Conservation (phyloP, 768 basidiomycete species). For the Gelatoporia subvermispora region DNA sequence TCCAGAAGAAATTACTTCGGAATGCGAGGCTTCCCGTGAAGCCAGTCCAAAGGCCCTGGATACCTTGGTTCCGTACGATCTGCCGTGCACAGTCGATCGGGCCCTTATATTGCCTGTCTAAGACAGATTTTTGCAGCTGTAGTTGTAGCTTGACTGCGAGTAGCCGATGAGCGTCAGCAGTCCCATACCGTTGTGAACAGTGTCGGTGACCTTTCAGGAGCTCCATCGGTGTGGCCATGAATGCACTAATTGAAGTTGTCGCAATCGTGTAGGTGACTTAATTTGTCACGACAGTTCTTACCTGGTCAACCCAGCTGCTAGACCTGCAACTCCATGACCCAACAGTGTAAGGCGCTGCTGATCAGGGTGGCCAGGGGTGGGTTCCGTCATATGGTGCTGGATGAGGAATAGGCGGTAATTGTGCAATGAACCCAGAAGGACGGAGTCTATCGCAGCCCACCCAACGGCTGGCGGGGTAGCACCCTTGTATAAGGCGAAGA, state of each 20-base stretch:
- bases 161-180: neutral
- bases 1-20: slow-evolving; percentile 72
- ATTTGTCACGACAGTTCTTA: slow-evolving; percentile 17
- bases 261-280: neutral
- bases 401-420: slow-evolving; percentile 64
- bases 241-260: slow-evolving; percentile 37
- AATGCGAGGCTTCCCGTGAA: slow-evolving; percentile 70
- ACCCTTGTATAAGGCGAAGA: slow-evolving; percentile 68
- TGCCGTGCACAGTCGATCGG: slow-evolving; percentile 65
- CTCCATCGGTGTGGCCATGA: slow-evolving; percentile 75
- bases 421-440: slow-evolving; percentile 65
- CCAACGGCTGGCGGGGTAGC: slow-evolving; percentile 69
- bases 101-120: slow-evolving; percentile 56
- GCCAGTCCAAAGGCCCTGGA: slow-evolving; percentile 69
- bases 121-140: slow-evolving; percentile 47
- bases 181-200: neutral
- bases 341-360: slow-evolving; percentile 50
- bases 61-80: slow-evolving; percentile 57
- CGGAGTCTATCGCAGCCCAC: slow-evolving; percentile 69
- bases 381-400: slow-evolving; percentile 49
- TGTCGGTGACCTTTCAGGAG: slow-evolving; percentile 49
- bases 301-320: slow-evolving; percentile 69
- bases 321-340: slow-evolving; percentile 63
- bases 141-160: slow-evolving; percentile 57
- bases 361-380: slow-evolving; percentile 34